Conservation (phyloP, 257 asterid genomes). For the Nicotiana attenuata region DNA sequence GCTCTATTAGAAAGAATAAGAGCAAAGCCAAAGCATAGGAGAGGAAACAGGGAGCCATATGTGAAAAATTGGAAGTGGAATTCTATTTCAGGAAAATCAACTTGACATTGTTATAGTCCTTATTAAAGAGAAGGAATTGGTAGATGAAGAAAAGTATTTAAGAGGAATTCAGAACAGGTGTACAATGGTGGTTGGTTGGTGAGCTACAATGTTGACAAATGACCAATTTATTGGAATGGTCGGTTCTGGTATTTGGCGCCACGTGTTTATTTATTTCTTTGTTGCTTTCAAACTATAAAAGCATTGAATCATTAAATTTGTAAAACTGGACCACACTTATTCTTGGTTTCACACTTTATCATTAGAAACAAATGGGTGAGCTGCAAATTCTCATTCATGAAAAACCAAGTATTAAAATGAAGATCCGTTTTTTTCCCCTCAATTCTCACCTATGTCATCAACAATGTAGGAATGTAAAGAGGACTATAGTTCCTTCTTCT, state of each 20-base stretch:
- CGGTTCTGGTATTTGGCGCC: conserved; percentile 1
- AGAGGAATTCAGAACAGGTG: conserved; percentile 40
- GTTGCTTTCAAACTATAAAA: background rate
- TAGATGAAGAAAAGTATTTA: conserved; percentile 11
- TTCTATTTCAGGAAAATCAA: background rate
- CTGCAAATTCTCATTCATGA: background rate
- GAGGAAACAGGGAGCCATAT: conserved; percentile 19
- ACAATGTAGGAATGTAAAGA: no score
- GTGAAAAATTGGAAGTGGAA: background rate
- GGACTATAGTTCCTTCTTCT: no score
- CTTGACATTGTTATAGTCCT: background rate
- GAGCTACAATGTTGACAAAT: conserved; percentile 68
- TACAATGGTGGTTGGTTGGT: conserved; percentile 73
- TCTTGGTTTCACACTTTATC: conserved; percentile 1
- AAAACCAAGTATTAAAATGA: no score
- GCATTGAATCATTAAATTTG: background rate
- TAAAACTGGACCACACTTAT: background rate
- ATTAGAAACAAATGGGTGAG: background rate
- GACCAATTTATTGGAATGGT: background rate
- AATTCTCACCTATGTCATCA: no score
- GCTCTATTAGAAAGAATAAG: conserved; percentile 11
- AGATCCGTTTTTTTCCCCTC: no score
- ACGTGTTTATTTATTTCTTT: background rate
- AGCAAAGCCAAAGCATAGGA: conserved; percentile 19
- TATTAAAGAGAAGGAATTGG: background rate